Evolutionary conservation across 2,329 filamentous ascomycete species (phyloP), one percentile per base, ranked within the genome.

Genomic region (Diaporthe caulivora): DNA sequence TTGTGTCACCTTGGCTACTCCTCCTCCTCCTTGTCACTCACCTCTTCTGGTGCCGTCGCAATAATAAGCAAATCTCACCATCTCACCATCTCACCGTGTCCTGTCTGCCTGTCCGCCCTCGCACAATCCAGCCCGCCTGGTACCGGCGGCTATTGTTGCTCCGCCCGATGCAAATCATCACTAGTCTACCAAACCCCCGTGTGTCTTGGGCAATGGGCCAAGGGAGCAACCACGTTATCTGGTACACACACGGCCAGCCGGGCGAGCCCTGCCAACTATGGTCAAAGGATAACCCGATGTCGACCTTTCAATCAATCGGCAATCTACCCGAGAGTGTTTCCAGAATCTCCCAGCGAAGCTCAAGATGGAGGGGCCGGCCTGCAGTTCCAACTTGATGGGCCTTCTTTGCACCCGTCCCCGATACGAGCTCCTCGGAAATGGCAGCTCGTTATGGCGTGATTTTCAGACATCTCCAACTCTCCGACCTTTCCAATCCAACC

Each of bases 281-380:
- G 26, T 17, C 42, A 37, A 24, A 44, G 49, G 60, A 49, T 49
- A 34, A 24, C 18, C 60, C 60, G 60, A 49, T 37, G 13, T 51
- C 60, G 42, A 51, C 18, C n/a, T 9, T 65, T 65, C 62, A 65
- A 51, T 65, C 62, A 65, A 65, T 65, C 62, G 62, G 62, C 62
- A 65, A 65, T 65, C 62, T 65, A 65, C 44, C 62, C 62, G 62
- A 65, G 62, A 65, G 62, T 51, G 44, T 65, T 65, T 65, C 62
- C 62, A 65, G 44, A 65, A 65, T 26, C 3, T 53, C 62, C 60
- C 60, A 65, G 42, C 42, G 60, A 65, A 65, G 60, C 60, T 44
- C 60, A 24, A 42, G 29, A 42, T 60, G 34, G 34, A n/a, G 55
- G 57, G 57, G 13, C 57, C 57, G 37, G 37, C 37, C 37, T 62